Evolutionary conservation across 176 grass and related monocot species (phyloP), one percentile per base, ranked within the genome.

Genomic region (Puya raimondii): DNA sequence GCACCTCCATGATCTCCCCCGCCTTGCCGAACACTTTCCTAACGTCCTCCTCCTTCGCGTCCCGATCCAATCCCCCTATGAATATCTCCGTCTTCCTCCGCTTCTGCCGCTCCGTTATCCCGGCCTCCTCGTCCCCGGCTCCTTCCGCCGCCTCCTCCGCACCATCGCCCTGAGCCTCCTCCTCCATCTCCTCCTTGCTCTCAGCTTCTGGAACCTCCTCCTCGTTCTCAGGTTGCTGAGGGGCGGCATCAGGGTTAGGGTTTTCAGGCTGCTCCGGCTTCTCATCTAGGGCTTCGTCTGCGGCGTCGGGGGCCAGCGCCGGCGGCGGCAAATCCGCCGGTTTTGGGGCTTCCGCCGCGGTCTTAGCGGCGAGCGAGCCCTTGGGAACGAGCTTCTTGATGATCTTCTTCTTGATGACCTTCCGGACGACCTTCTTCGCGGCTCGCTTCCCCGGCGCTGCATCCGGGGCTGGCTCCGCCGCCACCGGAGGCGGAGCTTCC

Each of bases 1-100:
- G 77, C 48, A 92, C 77, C 66, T 88, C 82, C 0, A 84, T 23
- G 66, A 88, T 85, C 11, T 88, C 80, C 29, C 85, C 85, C 0
- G 76, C 80, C 67, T 73, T 75, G 4, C 11, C 67, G 9, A 88
- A 82, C 51, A 70, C 85, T 14, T 23, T 63, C 53, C 80, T 85
- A 64, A 85, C 64, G 49, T 92, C 85, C 23, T 72, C 80, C 68
- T 92, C 89, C 78, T 50, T 74, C 0, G 80, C 79, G 5, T 80
- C 80, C 74, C 83, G 78, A 51, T 78, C 49, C 53, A 92, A 69
- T 48, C 82, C 89, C 23, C 85, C 89, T 63, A 92, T 81, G 67
- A 92, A 92, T 65, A 88, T 84, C 73, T 92, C 89, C 2, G 63
- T 88, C 49, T 64, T 78, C 78, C 53, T 85, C 78, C 25, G 74